phyloP scores from a whole-genome alignment of 2,329 filamentous ascomycete genomes.

The Hymenoscyphus fraxineus region DNA sequence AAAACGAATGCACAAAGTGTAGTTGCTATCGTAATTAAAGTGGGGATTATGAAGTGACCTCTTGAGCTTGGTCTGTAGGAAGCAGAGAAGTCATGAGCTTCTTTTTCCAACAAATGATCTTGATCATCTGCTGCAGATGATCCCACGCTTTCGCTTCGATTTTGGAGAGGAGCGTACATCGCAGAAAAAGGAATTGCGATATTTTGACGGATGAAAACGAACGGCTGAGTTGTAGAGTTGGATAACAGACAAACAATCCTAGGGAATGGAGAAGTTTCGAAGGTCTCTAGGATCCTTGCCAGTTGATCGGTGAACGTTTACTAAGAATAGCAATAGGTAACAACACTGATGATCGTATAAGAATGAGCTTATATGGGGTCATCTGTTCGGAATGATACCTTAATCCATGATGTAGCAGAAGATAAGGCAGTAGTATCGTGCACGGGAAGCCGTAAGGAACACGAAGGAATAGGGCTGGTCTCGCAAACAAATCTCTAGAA shows the following conservation, averaged over 20 bases:
- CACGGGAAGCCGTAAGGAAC: background rate
- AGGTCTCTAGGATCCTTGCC: background rate
- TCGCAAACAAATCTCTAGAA: background rate
- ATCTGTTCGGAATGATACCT: background rate
- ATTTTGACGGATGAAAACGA: background rate
- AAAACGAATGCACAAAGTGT: slow-evolving; percentile 17
- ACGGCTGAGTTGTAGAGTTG: background rate
- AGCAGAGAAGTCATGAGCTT: slow-evolving; percentile 9
- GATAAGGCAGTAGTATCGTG: background rate
- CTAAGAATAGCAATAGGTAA: background rate
- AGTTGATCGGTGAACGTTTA: background rate
- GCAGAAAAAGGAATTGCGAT: background rate
- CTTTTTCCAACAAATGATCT: slow-evolving; percentile 20
- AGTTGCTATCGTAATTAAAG: slow-evolving; percentile 15
- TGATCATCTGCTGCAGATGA: slow-evolving; percentile 18
- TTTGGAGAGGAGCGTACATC: slow-evolving; percentile 20
- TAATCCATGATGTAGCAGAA: background rate
- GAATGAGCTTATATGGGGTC: background rate
- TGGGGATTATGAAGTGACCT: slow-evolving; percentile 12
- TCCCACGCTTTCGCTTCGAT: slow-evolving; percentile 20
- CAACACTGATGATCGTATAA: background rate
- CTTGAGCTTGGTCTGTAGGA: slow-evolving; percentile 8
- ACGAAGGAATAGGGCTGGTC: background rate
- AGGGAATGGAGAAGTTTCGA: background rate
- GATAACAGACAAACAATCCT: background rate